Evolutionary conservation across 1,139 yeast species (phyloP), one percentile per base, ranked within the genome.

Genomic region (Suhomyces maxii): DNA sequence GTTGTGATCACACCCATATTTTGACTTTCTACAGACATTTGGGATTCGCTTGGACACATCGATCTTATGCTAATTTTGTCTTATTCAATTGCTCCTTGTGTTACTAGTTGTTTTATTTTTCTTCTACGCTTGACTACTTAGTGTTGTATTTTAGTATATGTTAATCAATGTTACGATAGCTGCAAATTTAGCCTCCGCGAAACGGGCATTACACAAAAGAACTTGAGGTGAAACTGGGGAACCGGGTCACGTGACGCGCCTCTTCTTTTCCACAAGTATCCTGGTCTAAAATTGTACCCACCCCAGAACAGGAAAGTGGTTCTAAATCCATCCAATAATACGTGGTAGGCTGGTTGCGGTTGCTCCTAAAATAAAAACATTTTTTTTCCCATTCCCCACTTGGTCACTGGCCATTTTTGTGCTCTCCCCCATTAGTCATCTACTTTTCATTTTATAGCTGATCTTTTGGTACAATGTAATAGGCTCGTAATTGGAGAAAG

Each of bases 91-190:
- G 30, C 37, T 42, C 44, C 39, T 34, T 48, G 51, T 48, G 49
- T 48, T 48, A 48, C 44, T 42, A 48, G 39, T 40, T 42, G 44
- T 48, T 38, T 41, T 43, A 31, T 43, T 47, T 28, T 18, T 44
- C 30, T 39, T 35, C 44, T 32, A 26, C 40, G 39, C 45, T 40
- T 35, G 49, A 42, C 36, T 42, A 28, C 31, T 38, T 26, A 14
- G 39, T 39, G 46, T 18, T 48, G 47, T 46, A 48, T 43, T 42
- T 46, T 44, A 46, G 45, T 43, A 40, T 37, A 42, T 42, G 43
- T 42, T 42, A 38, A 40, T 32, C 28, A 39, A 18, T 34, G 10
- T 26, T 31, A 13, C 18, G 12, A 28, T 44, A 37, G 47, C 43
- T 44, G 47, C 44, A 40, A 40, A 30, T 28, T 11, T 9, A 28